phyloP scores from a whole-genome alignment of 352 stramenopile genomes.

The Globisporangium heterothallicum region DNA sequence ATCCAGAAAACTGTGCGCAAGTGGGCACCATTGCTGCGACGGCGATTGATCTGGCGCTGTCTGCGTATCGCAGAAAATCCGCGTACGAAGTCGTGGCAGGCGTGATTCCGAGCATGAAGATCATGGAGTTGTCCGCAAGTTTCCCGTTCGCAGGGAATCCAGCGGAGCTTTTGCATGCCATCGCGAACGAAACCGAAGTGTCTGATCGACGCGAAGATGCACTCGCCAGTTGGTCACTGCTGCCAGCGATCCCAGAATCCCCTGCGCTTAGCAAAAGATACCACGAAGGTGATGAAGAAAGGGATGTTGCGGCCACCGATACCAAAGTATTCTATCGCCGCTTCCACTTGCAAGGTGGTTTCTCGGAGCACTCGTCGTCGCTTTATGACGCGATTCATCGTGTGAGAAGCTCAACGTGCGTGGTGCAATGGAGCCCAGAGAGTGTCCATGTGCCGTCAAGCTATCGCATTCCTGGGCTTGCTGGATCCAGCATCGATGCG shows the following conservation, averaged over 20 bases:
- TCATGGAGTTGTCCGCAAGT: constrained; percentile 42
- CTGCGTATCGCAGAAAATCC: constrained; percentile 25
- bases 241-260: constrained; percentile 22
- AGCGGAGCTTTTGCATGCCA: constrained; percentile 22
- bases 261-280: neutral
- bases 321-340: constrained; percentile 34
- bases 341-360: constrained; percentile 46
- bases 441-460: constrained; percentile 3
- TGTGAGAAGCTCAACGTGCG: constrained; percentile 21
- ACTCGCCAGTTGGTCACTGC: constrained; percentile 29
- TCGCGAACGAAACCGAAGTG: constrained; percentile 15
- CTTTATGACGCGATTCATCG: constrained; percentile 20
- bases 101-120: constrained; percentile 44
- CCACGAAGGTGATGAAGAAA: constrained; percentile 12
- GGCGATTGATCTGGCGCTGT: constrained; percentile 46
- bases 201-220: constrained; percentile 6
- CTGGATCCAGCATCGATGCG: constrained; percentile 24
- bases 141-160: constrained; percentile 35
- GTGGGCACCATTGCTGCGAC: constrained; percentile 35
- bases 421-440: constrained; percentile 34
- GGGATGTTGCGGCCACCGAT: neutral
- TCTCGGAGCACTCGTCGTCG: constrained; percentile 20
- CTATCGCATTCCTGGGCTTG: constrained; percentile 12
- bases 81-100: constrained; percentile 44
- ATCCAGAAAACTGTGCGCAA: constrained; percentile 26